phyloP scores from a whole-genome alignment of 306 rosid species.

The Prunus dulcis region DNA sequence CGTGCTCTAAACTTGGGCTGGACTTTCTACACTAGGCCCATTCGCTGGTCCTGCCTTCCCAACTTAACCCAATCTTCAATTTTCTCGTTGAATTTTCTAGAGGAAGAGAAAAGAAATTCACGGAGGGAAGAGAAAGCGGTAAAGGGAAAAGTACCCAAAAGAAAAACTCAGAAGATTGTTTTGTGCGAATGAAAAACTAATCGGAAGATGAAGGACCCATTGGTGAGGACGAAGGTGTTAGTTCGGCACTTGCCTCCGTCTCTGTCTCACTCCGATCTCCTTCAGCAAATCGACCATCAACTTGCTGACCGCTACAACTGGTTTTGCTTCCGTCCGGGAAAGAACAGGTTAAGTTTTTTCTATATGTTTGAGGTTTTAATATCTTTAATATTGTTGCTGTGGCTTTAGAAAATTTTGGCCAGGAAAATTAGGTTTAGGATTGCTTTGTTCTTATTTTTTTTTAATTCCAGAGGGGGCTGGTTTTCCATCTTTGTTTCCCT shows the following conservation, averaged over 20 bases:
- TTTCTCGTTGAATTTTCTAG: slow-evolving; percentile 27
- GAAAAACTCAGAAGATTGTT: background rate
- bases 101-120: background rate
- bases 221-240: slow-evolving; percentile 71
- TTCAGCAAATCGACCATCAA: slow-evolving; percentile 56
- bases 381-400: background rate
- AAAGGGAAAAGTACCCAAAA: background rate
- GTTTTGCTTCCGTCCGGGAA: slow-evolving; percentile 71
- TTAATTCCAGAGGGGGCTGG: background rate
- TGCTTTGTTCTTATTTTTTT: background rate
- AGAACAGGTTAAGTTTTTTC: slow-evolving; percentile 42
- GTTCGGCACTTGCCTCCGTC: slow-evolving; percentile 91
- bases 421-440: background rate
- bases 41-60: background rate
- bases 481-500: background rate
- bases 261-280: slow-evolving; percentile 77
- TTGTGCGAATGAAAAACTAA: background rate
- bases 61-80: background rate
- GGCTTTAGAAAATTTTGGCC: background rate
- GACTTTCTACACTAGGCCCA: background rate
- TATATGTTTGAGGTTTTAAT: background rate
- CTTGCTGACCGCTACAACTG: slow-evolving; percentile 70
- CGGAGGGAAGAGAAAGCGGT: background rate
- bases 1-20: background rate
- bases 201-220: slow-evolving; percentile 60